Percentiles rank a stretch among this genome's conserved stretches.
Conservation (phyloP, 192 early-diverging fungal species). For the Physocladia obscura region DNA sequence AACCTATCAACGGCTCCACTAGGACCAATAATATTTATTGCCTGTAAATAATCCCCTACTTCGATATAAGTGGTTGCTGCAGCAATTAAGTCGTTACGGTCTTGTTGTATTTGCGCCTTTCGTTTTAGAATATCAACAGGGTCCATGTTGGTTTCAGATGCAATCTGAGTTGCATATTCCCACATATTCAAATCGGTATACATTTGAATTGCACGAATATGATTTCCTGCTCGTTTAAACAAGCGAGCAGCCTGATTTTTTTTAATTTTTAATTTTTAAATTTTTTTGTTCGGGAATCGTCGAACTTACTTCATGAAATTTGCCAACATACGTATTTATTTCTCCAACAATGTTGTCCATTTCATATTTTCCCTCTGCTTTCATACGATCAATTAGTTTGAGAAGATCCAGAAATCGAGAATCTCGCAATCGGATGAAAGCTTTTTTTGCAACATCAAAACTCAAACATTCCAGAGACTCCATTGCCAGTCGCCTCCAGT, state of each 20-base stretch:
- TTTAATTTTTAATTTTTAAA: not conserved
- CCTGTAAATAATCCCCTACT: constrained; percentile 57
- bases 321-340: constrained; percentile 43
- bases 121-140: constrained; percentile 47
- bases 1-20: constrained; percentile 51
- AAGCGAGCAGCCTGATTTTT: constrained; percentile 45
- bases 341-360: constrained; percentile 47
- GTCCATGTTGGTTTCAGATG: constrained; percentile 45
- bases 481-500: constrained; percentile 54
- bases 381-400: constrained; percentile 32
- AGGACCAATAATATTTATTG: constrained; percentile 55
- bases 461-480: constrained; percentile 47
- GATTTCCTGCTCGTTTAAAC: constrained; percentile 46
- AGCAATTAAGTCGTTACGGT: constrained; percentile 55
- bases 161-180: constrained; percentile 56
- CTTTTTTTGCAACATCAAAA: constrained; percentile 51
- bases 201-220: constrained; percentile 59
- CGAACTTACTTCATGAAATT: constrained; percentile 52
- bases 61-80: constrained; percentile 59
- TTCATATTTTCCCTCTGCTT: constrained; percentile 42
- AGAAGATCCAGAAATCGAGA: constrained; percentile 46
- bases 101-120: constrained; percentile 59
- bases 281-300: not conserved
- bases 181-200: constrained; percentile 60
- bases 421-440: constrained; percentile 53